These are phyloP conservation scores for Dissophora ornata DNA, from an alignment of 192 early-diverging fungal genomes.

Conservation along the genomic window DNA sequence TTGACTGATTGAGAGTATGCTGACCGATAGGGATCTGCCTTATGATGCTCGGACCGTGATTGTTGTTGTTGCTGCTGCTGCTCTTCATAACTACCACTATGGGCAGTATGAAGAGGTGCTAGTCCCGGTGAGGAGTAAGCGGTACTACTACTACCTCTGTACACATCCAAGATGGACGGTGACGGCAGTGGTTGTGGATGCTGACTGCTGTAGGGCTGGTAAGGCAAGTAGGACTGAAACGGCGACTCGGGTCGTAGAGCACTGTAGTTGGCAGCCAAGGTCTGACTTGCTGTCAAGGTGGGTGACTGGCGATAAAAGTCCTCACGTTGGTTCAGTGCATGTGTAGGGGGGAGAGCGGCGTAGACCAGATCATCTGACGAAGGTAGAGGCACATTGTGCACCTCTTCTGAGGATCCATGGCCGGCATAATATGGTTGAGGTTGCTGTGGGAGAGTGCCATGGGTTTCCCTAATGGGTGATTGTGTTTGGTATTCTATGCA, in stretches of 20 bases:
- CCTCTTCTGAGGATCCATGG: constrained; percentile 31
- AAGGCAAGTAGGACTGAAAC: constrained; percentile 26
- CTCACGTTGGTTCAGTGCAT: constrained; percentile 17
- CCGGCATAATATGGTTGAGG: constrained; percentile 3
- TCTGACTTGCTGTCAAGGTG: constrained; percentile 37
- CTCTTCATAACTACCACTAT: constrained; percentile 6
- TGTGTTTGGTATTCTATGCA: constrained; percentile 46
- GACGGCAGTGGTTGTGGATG: constrained; percentile 27
- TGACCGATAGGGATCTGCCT: constrained; percentile 38
- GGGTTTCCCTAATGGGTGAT: constrained; percentile 30
- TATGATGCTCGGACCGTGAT: neutral
- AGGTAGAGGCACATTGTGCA: constrained; percentile 14
- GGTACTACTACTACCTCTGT: constrained; percentile 7
- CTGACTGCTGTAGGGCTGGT: constrained; percentile 29
- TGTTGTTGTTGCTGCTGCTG: constrained; percentile 7
- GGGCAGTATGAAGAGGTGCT: neutral
- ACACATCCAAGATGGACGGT: constrained; percentile 23
- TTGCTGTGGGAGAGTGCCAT: constrained; percentile 5
- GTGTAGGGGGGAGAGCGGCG: constrained; percentile 24
- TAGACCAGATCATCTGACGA: constrained; percentile 25
- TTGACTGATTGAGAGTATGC: constrained; percentile 29
- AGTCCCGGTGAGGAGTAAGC: constrained; percentile 25
- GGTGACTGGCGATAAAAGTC: constrained; percentile 39
- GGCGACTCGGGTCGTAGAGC: constrained; percentile 26
- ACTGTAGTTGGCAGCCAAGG: constrained; percentile 31